Evolutionary conservation across 2,329 filamentous ascomycete genomes (phyloP).

Genomic region (Penicillium olsonii): DNA sequence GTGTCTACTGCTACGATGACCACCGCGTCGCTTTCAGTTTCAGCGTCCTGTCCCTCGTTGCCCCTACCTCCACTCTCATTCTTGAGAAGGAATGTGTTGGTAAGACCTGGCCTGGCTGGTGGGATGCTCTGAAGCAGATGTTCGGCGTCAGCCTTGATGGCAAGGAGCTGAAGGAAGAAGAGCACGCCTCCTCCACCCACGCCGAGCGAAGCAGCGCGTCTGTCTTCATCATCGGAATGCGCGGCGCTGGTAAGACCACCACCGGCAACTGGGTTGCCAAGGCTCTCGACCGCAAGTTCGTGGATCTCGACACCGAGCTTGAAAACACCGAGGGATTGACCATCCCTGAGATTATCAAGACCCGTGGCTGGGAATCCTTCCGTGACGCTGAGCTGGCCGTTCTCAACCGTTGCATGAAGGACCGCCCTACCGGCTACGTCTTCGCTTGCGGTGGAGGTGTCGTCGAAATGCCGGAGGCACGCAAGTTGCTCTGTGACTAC

Average conservation of each 20-base stretch:
- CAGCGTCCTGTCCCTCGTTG: slow-evolving; percentile 76
- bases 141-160: slow-evolving; percentile 80
- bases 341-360: slow-evolving; percentile 82
- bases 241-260: slow-evolving; percentile 94
- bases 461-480: slow-evolving; percentile 80
- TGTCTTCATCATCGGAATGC: slow-evolving; percentile 95
- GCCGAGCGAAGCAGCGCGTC: slow-evolving; percentile 58
- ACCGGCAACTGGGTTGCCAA: slow-evolving; percentile 82
- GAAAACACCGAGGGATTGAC: slow-evolving; percentile 71
- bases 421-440: slow-evolving; percentile 73
- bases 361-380: slow-evolving; percentile 85
- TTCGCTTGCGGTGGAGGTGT: slow-evolving; percentile 94
- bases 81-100: slow-evolving; percentile 89
- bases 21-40: slow-evolving; percentile 99
- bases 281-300: slow-evolving; percentile 71
- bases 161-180: slow-evolving; percentile 57
- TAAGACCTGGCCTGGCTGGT: slow-evolving; percentile 99
- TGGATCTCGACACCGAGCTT: slow-evolving; percentile 86
- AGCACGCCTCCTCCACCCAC: slow-evolving; percentile 38
- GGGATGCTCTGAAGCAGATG: slow-evolving; percentile 79
- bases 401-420: slow-evolving; percentile 71
- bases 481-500: slow-evolving; percentile 73
- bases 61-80: slow-evolving; percentile 72
- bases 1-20: slow-evolving; percentile 92
- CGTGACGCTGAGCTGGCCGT: slow-evolving; percentile 75